Base-by-base conservation (phyloP, 495 filamentous ascomycete species). In the Pseudomonodictys pantanalensis region DNA sequence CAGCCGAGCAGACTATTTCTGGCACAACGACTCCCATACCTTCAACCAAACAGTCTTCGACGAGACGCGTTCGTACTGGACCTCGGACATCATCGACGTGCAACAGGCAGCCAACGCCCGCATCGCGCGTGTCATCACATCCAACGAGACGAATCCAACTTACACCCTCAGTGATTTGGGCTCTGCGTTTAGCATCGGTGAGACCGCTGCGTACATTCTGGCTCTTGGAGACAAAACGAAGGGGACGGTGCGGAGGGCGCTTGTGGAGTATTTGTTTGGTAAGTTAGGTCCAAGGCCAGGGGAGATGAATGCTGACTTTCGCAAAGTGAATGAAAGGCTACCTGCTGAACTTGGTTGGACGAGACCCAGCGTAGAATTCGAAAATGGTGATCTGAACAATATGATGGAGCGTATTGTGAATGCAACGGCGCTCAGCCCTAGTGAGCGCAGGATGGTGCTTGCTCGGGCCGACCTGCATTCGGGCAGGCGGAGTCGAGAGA, bases 111-210 rank as follows among this genome's bases (percentile, higher is more conserved):
- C 76, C 41, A 74, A 76, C 44, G 70, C 75, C 49, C 72, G 75
- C 25, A 38, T 72, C 5, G 76, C 74, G n/a, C 75, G 79, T 28
- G 69, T 76, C 22, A 69, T 67, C 56, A 71, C 69, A n/a, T 79
- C 76, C 2, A 71, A 72, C 33, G 72, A 76, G 4, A 74, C 69
- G 43, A 81, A 83, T 61, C 79, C 70, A 42, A 80, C 79, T 56
- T 79, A 77, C 2, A 66, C 65, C 0, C 78, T 75, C 57, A 41
- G 48, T 2, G 52, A 77, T n/a, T 71, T 66, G 8, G 76, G 72
- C 18, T 60, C 71, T 33, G 52, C 46, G 3, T 79, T 80, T 58
- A 76, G 70, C 35, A 52, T 76, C 4, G 79, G 76, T 1, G 80
- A 81, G 70, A 60, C 72, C 1, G 74, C 74, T 12, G 78, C 79